Evolutionary conservation across 331 rosid species (phyloP).

Genomic region (Quercus lobata): DNA sequence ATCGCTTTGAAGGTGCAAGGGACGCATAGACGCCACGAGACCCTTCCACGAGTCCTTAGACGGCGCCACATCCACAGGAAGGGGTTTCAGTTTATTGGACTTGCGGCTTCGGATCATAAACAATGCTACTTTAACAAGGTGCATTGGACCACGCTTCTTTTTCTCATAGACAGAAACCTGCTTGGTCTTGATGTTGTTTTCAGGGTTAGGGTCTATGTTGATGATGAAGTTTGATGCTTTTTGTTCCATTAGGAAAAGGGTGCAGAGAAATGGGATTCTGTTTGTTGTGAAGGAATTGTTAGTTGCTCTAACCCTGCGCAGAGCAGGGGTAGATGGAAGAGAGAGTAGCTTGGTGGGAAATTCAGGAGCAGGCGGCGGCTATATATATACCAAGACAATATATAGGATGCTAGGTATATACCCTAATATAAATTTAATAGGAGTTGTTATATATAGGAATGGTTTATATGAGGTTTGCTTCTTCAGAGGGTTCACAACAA

Average conservation of each 20-base stretch:
- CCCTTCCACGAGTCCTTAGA: conserved; percentile 39
- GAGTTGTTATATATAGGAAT: not conserved
- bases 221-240: not conserved
- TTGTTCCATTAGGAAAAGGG: not conserved
- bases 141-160: conserved; percentile 27
- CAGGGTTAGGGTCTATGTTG: not conserved
- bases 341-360: not conserved
- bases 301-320: conserved; percentile 18
- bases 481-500: not conserved
- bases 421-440: not conserved
- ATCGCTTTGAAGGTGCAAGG: conserved; percentile 51
- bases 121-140: conserved; percentile 34
- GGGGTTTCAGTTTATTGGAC: conserved; percentile 20
- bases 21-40: conserved; percentile 53
- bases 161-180: not conserved
- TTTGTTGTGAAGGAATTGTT: not conserved
- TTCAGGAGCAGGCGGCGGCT: not conserved
- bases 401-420: no score
- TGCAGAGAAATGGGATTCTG: not conserved
- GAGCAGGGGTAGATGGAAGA: conserved; percentile 37
- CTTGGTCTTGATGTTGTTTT: not conserved
- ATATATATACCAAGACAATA: conserved; percentile 3
- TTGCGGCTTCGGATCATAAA: conserved; percentile 35
- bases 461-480: not conserved
- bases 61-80: conserved; percentile 9